Conservation (phyloP, 805 yeast genomes). For the Cyberlindnera misumaiensis region DNA sequence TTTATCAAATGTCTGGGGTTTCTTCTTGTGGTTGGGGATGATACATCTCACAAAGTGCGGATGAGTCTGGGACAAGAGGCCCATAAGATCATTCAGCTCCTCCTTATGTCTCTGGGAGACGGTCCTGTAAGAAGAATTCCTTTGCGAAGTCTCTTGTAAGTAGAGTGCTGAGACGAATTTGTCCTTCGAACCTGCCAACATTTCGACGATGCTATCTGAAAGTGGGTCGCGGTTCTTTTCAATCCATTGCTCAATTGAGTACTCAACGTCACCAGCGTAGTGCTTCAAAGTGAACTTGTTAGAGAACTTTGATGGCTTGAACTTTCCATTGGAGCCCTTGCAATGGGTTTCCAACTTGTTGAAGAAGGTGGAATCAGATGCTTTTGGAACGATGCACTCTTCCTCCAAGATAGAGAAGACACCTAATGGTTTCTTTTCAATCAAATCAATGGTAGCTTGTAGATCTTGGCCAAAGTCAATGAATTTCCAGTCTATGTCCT, state of each 20-base stretch:
- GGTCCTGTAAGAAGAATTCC: constrained; percentile 50
- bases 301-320: constrained; percentile 64
- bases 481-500: constrained; percentile 93
- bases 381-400: constrained; percentile 90
- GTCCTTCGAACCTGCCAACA: constrained; percentile 54
- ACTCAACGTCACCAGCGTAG: constrained; percentile 96
- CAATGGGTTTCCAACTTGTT: constrained; percentile 69
- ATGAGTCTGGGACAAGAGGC: constrained; percentile 68
- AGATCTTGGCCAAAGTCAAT: constrained; percentile 93
- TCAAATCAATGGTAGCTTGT: constrained; percentile 89
- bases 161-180: constrained; percentile 52
- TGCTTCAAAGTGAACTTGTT: constrained; percentile 82
- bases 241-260: constrained; percentile 86
- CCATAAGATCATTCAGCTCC: constrained; percentile 66
- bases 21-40: constrained; percentile 75
- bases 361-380: constrained; percentile 75
- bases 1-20: constrained; percentile 66
- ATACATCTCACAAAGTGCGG: constrained; percentile 98
- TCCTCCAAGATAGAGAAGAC: constrained; percentile 84
- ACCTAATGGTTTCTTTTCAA: constrained; percentile 76
- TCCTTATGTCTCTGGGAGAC: constrained; percentile 87
- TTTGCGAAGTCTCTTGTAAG: constrained; percentile 29
- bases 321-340: constrained; percentile 47
- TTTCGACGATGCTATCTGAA: constrained; percentile 60
- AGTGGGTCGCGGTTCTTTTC: constrained; percentile 93